These are phyloP conservation scores for Colletotrichum brevisporum DNA, from an alignment of 2,329 filamentous ascomycete species.

Conservation along the genomic window DNA sequence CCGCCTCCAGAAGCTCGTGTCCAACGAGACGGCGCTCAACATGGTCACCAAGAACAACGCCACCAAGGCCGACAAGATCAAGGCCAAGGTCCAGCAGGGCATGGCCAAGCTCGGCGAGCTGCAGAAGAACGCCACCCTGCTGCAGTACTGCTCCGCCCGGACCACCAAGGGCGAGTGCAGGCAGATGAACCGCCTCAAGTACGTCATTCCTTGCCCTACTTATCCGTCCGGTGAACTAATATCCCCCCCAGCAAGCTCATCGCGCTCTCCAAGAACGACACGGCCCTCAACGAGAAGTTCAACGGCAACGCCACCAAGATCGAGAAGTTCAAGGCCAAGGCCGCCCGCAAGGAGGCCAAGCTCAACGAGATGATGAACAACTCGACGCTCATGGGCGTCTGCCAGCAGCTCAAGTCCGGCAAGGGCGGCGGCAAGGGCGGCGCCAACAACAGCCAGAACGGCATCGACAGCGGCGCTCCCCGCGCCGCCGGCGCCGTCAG, in stretches of 20 bases:
- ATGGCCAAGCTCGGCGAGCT: conserved; percentile 37
- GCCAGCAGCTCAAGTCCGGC: conserved; percentile 37
- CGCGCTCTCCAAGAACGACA: conserved; percentile 41
- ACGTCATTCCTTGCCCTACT: no score
- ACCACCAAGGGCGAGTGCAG: conserved; percentile 35
- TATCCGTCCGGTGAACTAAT: no score
- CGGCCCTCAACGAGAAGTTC: conserved; percentile 49
- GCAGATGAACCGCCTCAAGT: conserved; percentile 33
- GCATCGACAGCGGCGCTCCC: conserved; percentile 34
- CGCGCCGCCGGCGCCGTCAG: conserved; percentile 31
- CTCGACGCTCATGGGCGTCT: conserved; percentile 49
- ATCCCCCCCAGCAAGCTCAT: conserved; percentile 25
- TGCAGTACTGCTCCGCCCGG: conserved; percentile 30
- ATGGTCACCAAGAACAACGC: conserved; percentile 47
- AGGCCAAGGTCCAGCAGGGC: conserved; percentile 43
- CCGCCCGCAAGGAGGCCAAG: conserved; percentile 36
- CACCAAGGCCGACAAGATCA: conserved; percentile 47
- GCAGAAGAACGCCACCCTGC: conserved; percentile 33
- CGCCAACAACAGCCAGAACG: conserved; percentile 28
- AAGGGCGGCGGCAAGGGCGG: conserved; percentile 21
- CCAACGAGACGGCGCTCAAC: conserved; percentile 45
- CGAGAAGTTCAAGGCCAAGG: conserved; percentile 50
- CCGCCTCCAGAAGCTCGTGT: conserved; percentile 44
- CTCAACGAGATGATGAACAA: conserved; percentile 49
- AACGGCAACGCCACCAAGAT: conserved; percentile 53